Evolutionary conservation across 306 rosid genomes (phyloP).

Genomic region (Cicer pinnatifidum): DNA sequence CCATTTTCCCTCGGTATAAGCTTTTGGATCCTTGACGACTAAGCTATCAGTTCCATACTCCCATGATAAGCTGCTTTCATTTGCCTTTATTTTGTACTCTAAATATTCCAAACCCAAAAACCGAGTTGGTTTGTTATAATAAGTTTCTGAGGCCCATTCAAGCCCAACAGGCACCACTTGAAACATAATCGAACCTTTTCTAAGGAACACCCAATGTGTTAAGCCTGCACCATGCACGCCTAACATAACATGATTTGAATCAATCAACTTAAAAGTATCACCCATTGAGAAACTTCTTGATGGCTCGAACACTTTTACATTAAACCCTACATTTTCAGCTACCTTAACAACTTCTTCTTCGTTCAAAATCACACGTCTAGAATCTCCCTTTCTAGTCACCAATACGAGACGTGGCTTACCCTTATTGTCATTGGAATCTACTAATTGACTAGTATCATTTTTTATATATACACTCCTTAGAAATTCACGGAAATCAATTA

Average conservation of each 20-base stretch:
- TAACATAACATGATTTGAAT: constrained; percentile 49
- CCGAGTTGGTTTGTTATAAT: constrained; percentile 36
- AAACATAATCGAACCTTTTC: constrained; percentile 44
- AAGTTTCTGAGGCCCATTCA: constrained; percentile 45
- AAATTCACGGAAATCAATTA: constrained; percentile 41
- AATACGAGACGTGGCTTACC: constrained; percentile 37
- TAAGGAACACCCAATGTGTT: constrained; percentile 52
- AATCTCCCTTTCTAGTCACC: constrained; percentile 10
- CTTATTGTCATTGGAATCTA: neutral
- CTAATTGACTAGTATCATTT: neutral
- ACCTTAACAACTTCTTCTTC: constrained; percentile 27
- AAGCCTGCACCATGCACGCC: constrained; percentile 67
- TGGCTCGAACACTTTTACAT: constrained; percentile 48
- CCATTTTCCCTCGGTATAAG: constrained; percentile 35
- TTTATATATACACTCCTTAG: constrained; percentile 35
- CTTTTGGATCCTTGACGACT: constrained; percentile 24
- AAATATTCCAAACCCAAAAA: constrained; percentile 46
- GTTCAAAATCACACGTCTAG: constrained; percentile 45
- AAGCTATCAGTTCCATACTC: constrained; percentile 44
- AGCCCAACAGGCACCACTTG: constrained; percentile 63
- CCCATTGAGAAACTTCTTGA: constrained; percentile 5
- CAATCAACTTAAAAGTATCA: constrained; percentile 27
- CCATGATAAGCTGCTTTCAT: constrained; percentile 47
- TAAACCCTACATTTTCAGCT: constrained; percentile 49
- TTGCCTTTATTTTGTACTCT: constrained; percentile 44